Percentiles rank a stretch among this genome's conserved stretches.
These are phyloP conservation scores for Irpex sp. DNA, from an alignment of 1,284 basidiomycete genomes.

Conservation along the genomic window DNA sequence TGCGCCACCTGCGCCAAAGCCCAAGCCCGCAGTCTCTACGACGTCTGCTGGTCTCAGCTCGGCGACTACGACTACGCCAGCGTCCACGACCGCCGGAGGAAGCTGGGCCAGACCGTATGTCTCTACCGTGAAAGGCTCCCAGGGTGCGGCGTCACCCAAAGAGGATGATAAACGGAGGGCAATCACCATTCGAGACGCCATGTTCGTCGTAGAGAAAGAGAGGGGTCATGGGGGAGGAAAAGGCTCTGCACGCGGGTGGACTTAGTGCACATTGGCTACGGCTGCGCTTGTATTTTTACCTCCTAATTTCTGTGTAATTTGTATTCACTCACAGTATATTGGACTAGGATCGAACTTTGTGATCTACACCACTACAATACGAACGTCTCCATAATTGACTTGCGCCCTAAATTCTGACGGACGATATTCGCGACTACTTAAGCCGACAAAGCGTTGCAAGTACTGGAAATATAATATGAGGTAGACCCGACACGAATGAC, in stretches of 20 bases:
- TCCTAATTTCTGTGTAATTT: background rate
- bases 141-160: constrained; percentile 33
- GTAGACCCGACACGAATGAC: no score
- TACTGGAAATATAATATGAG: no score
- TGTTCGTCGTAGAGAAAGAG: constrained; percentile 78
- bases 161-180: constrained; percentile 51
- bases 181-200: constrained; percentile 72
- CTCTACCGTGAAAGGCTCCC: constrained; percentile 36
- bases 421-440: no score
- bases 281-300: background rate
- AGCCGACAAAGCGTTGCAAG: no score
- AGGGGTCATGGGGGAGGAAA: constrained; percentile 74
- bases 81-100: constrained; percentile 21
- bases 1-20: constrained; percentile 42
- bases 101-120: constrained; percentile 70
- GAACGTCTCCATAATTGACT: no score
- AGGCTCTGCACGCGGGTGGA: constrained; percentile 70
- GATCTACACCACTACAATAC: no score
- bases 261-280: constrained; percentile 28
- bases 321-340: no score
- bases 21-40: constrained; percentile 33
- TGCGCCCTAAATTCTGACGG: no score
- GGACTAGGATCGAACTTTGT: no score
- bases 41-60: constrained; percentile 28
- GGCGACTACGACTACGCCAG: constrained; percentile 30